Conservation (phyloP, 2,329 filamentous ascomycete genomes). For the Tolypocladium sp. region DNA sequence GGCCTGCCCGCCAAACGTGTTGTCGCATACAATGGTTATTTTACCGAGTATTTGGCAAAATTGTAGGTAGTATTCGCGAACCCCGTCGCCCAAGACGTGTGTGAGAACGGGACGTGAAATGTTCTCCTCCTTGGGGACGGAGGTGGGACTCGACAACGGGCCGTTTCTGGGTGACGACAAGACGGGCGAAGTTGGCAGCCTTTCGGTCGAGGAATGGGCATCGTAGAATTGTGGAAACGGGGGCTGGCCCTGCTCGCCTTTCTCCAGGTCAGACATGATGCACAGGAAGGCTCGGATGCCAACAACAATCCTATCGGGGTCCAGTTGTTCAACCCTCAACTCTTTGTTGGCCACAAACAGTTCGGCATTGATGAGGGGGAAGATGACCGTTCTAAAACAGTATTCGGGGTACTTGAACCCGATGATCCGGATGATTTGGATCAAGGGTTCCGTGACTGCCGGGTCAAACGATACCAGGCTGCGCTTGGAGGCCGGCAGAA, state of each 20-base stretch:
- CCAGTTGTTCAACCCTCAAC: slow-evolving; percentile 80
- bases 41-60: slow-evolving; percentile 95
- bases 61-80: slow-evolving; percentile 75
- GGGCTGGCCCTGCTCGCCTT: slow-evolving; percentile 64
- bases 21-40: slow-evolving; percentile 93
- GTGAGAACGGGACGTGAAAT: slow-evolving; percentile 57
- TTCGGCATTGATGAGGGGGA: slow-evolving; percentile 87
- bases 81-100: slow-evolving; percentile 60
- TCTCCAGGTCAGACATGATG: slow-evolving; percentile 89
- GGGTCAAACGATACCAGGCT: slow-evolving; percentile 76
- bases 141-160: slow-evolving; percentile 13
- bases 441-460: slow-evolving; percentile 77
- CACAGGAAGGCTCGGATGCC: slow-evolving; percentile 89
- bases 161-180: slow-evolving; percentile 26
- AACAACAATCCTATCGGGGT: slow-evolving; percentile 95
- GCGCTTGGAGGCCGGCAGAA: slow-evolving; percentile 72
- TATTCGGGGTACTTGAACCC: slow-evolving; percentile 90
- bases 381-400: slow-evolving; percentile 88
- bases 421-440: slow-evolving; percentile 89
- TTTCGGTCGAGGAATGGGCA: slow-evolving; percentile 28
- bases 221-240: slow-evolving; percentile 71
- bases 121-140: slow-evolving; percentile 45
- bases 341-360: slow-evolving; percentile 70
- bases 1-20: slow-evolving; percentile 92
- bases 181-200: slow-evolving; percentile 39